Conservation (phyloP, 1,284 basidiomycete species). For the Sparassis latifolia region DNA sequence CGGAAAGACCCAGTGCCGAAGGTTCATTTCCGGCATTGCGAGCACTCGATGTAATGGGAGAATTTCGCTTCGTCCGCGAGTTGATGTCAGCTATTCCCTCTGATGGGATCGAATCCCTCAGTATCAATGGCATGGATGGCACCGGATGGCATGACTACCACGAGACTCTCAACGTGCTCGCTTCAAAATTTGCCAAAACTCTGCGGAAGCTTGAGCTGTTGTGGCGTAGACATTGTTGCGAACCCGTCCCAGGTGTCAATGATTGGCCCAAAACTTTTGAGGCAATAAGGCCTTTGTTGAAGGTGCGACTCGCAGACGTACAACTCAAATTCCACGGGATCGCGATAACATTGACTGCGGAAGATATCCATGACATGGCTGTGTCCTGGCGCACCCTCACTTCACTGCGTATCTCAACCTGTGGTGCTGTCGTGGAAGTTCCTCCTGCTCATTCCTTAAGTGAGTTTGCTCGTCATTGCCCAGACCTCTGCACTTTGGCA, state of each 20-base stretch:
- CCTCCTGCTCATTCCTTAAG: not conserved
- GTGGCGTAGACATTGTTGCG: not conserved
- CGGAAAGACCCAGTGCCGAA: no score
- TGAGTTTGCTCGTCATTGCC: not conserved
- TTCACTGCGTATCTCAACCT: not conserved
- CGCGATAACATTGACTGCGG: not conserved
- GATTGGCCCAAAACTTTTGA: not conserved
- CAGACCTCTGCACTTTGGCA: not conserved
- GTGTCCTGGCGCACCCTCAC: not conserved
- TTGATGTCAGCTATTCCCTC: no score
- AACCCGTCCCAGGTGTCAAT: not conserved
- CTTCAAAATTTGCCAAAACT: not conserved
- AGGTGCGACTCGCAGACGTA: not conserved
- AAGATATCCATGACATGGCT: not conserved
- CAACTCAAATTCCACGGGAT: not conserved
- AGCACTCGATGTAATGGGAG: no score
- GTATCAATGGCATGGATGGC: no score
- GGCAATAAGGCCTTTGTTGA: not conserved
- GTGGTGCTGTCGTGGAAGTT: not conserved
- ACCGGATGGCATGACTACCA: no score
- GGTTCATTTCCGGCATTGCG: no score
- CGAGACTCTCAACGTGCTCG: not conserved
- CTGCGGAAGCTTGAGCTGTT: not conserved
- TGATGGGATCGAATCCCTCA: no score
- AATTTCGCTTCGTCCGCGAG: no score